phyloP scores from a whole-genome alignment of 2,329 filamentous ascomycete genomes.

The Tricladium varicosporioides region DNA sequence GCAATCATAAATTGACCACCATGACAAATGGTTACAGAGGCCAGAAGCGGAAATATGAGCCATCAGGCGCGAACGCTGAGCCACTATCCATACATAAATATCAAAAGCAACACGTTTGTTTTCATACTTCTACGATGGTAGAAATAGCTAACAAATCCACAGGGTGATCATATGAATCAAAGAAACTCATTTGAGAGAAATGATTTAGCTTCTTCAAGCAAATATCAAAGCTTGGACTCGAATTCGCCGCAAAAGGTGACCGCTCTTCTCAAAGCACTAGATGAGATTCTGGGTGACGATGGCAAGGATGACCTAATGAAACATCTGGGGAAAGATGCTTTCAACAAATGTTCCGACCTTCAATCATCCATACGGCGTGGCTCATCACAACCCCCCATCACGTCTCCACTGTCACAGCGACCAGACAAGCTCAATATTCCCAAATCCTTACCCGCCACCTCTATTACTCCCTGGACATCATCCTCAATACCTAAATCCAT shows the following conservation, averaged over 20 bases:
- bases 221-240: too few relatives aligned
- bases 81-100: conserved; percentile 7
- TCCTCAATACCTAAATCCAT: conserved; percentile 46
- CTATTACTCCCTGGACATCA: conserved; percentile 48
- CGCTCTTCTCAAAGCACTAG: conserved; percentile 26
- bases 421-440: conserved; percentile 16
- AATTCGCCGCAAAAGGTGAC: conserved; percentile 17
- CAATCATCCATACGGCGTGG: conserved; percentile 13
- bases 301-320: conserved; percentile 15
- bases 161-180: not conserved
- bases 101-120: conserved; percentile 8
- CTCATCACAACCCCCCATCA: conserved; percentile 3
- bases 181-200: not conserved
- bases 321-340: conserved; percentile 19
- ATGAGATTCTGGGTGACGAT: conserved; percentile 25
- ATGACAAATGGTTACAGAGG: conserved; percentile 9
- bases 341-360: conserved; percentile 23
- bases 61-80: conserved; percentile 2
- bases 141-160: not conserved
- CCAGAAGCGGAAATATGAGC: conserved; percentile 19
- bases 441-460: conserved; percentile 21
- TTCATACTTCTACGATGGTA: not conserved
- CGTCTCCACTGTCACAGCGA: not conserved
- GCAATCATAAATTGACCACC: too few relatives aligned
- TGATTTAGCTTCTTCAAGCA: not conserved